These are phyloP conservation scores for Tricladium varicosporioides DNA, from an alignment of 2,329 filamentous ascomycete species.

Conservation along the genomic window DNA sequence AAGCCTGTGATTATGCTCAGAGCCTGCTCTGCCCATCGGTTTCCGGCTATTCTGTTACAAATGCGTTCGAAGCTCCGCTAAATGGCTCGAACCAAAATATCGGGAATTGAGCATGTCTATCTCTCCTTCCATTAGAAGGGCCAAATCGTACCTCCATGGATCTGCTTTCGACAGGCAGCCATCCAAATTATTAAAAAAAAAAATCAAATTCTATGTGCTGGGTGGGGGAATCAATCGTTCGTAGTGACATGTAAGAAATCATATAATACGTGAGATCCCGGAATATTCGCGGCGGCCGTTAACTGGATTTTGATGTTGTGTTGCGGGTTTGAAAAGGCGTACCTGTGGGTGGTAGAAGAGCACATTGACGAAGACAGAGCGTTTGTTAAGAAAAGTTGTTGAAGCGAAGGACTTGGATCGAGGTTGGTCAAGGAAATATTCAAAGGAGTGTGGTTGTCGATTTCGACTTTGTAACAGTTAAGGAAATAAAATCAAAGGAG, in stretches of 20 bases:
- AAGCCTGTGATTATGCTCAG: conserved; percentile 1
- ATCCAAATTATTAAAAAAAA: conserved; percentile 1
- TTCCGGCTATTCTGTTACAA: not conserved
- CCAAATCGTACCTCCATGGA: not conserved
- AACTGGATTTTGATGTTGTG: not conserved
- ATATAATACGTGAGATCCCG: conserved; percentile 1
- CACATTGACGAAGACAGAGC: conserved; percentile 21
- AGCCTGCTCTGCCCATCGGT: not conserved
- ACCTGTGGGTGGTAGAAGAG: conserved; percentile 5
- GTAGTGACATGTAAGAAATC: conserved; percentile 9
- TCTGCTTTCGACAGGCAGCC: not conserved
- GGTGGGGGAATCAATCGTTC: conserved; percentile 21
- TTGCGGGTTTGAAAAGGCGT: conserved; percentile 1
- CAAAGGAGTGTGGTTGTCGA: conserved; percentile 33
- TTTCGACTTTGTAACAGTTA: conserved; percentile 22
- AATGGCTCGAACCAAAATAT: not conserved
- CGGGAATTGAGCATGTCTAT: not conserved
- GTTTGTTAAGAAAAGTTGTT: conserved; percentile 16
- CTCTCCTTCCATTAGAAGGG: not conserved
- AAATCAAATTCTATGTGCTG: conserved; percentile 23
- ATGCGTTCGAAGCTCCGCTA: not conserved
- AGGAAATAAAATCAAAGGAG: conserved; percentile 31
- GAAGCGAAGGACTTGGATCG: conserved; percentile 12
- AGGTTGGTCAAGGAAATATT: conserved; percentile 20
- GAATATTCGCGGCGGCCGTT: not conserved